These are phyloP conservation scores for Helenozyma baotianmanensis DNA, from an alignment of 805 yeast species.

Conservation along the genomic window DNA sequence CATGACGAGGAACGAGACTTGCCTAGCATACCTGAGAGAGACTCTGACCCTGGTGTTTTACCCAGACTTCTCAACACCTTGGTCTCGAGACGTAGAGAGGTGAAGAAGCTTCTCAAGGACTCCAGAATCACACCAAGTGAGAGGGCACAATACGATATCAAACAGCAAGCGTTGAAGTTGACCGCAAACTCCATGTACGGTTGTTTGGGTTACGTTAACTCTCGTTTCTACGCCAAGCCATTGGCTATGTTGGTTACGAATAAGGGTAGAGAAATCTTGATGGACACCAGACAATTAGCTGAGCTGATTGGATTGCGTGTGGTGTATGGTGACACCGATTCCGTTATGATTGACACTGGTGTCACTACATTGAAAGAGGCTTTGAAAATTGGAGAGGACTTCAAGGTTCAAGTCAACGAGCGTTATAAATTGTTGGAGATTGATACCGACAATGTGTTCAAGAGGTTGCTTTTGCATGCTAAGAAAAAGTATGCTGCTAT, in stretches of 20 bases:
- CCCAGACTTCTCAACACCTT: constrained; percentile 79
- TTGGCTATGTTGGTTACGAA: constrained; percentile 92
- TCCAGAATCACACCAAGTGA: constrained; percentile 61
- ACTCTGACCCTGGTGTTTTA: constrained; percentile 68
- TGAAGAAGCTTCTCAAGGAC: constrained; percentile 76
- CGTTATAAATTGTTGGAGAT: constrained; percentile 84
- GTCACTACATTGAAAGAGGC: constrained; percentile 68
- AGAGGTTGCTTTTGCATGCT: constrained; percentile 79
- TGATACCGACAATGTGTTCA: constrained; percentile 91
- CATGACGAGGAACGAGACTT: constrained; percentile 53
- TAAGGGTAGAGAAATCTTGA: constrained; percentile 91
- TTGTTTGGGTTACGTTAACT: constrained; percentile 87
- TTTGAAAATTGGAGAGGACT: constrained; percentile 73
- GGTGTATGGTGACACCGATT: constrained; percentile 97
- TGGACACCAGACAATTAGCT: constrained; percentile 89
- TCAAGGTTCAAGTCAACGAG: constrained; percentile 82
- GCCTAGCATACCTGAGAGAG: constrained; percentile 63
- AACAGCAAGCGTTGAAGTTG: constrained; percentile 91
- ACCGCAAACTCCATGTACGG: constrained; percentile 99
- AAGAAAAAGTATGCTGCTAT: constrained; percentile 97
- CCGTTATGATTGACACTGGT: constrained; percentile 96
- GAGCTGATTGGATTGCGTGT: constrained; percentile 79
- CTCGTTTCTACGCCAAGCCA: constrained; percentile 94
- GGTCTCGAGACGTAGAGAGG: constrained; percentile 90
- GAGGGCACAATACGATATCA: constrained; percentile 83